phyloP scores from a whole-genome alignment of 2,329 filamentous ascomycete species.

The Sclerotinia glacialis region DNA sequence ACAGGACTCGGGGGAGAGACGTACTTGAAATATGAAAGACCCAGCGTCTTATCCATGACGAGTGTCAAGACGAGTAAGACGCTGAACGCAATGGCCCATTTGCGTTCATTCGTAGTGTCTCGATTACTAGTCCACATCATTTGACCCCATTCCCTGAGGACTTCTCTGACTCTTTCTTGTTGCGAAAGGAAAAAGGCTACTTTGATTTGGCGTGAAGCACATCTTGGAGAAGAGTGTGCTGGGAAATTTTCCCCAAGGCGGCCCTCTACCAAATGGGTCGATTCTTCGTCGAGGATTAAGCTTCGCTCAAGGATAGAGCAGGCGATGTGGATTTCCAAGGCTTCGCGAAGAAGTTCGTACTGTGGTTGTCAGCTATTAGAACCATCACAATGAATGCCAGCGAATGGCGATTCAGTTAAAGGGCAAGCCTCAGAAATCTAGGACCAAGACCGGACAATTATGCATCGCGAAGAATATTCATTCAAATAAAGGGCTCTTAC shows the following conservation, averaged over 20 bases:
- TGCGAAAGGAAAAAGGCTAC: conserved; percentile 36
- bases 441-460: background rate
- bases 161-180: conserved; percentile 33
- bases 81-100: conserved; percentile 38
- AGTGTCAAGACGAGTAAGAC: conserved; percentile 36
- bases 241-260: conserved; percentile 32
- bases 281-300: conserved; percentile 35
- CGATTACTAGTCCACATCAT: conserved; percentile 38
- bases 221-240: conserved; percentile 31
- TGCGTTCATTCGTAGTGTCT: conserved; percentile 32
- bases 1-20: conserved; percentile 21
- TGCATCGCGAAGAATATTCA: background rate
- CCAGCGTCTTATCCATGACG: conserved; percentile 36
- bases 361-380: conserved; percentile 20
- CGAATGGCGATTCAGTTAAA: background rate
- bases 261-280: conserved; percentile 30
- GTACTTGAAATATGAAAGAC: conserved; percentile 25
- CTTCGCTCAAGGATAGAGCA: conserved; percentile 36
- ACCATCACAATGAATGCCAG: background rate
- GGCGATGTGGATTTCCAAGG: conserved; percentile 37
- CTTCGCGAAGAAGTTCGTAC: conserved; percentile 35
- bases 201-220: conserved; percentile 38
- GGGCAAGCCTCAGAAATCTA: no score
- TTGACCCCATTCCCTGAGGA: conserved; percentile 36
- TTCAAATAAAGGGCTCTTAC: conserved; percentile 25